phyloP scores from a whole-genome alignment of 495 filamentous ascomycete species.

The Penicillium malachiteum region DNA sequence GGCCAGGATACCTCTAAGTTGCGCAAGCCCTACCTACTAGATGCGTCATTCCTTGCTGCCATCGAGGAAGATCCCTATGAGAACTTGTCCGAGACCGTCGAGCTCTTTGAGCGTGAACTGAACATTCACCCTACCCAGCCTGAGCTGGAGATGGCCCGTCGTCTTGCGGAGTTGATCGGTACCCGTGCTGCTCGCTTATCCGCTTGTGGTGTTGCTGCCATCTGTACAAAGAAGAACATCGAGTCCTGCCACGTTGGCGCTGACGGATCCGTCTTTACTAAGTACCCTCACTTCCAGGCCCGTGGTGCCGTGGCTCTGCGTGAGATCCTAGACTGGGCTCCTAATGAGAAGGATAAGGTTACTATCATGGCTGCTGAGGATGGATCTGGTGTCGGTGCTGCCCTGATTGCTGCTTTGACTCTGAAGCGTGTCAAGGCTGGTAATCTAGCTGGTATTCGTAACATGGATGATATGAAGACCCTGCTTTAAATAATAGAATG shows the following conservation, averaged over 20 bases:
- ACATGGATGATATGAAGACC: conserved; percentile 57
- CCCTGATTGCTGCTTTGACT: conserved; percentile 90
- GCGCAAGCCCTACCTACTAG: conserved; percentile 78
- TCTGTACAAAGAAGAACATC: conserved; percentile 92
- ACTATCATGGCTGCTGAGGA: conserved; percentile 87
- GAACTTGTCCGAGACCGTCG: conserved; percentile 82
- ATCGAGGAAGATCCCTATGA: conserved; percentile 96
- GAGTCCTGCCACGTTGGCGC: conserved; percentile 88
- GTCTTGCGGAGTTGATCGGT: conserved; percentile 88
- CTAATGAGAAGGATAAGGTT: conserved; percentile 77
- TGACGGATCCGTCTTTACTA: conserved; percentile 96
- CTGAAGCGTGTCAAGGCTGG: conserved; percentile 80
- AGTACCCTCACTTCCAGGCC: conserved; percentile 95
- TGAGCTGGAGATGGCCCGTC: conserved; percentile 83
- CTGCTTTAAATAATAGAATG: conserved; percentile 34
- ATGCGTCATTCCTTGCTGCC: conserved; percentile 91
- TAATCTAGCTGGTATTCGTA: conserved; percentile 73
- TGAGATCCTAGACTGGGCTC: conserved; percentile 91
- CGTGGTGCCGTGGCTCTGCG: conserved; percentile 84
- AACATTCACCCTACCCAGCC: conserved; percentile 63
- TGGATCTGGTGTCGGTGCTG: conserved; percentile 93
- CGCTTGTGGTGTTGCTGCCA: conserved; percentile 90
- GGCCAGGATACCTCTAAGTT: conserved; percentile 77
- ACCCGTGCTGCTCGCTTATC: conserved; percentile 91
- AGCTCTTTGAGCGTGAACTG: conserved; percentile 73